A percentile compares a stretch with the other conserved stretches of the same genome.
These are phyloP conservation scores for Phialocephala sp. DNA, from an alignment of 2,329 filamentous ascomycete genomes.

Conservation along the genomic window DNA sequence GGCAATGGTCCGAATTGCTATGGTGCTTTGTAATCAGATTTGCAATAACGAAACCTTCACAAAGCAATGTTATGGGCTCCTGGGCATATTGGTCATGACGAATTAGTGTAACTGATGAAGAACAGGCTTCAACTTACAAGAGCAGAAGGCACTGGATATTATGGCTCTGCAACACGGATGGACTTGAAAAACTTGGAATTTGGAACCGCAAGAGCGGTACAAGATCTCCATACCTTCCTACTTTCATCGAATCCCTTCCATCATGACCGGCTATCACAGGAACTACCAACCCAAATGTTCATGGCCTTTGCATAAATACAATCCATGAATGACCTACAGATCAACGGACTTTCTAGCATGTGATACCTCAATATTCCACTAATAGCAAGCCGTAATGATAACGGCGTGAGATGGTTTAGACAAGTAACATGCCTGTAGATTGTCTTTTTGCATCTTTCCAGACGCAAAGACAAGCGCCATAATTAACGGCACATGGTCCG, in stretches of 20 bases:
- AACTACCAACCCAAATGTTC: not conserved
- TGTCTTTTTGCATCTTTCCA: not conserved
- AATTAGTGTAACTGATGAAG: not conserved
- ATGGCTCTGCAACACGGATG: not conserved
- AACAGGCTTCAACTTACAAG: not conserved
- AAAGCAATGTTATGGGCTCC: constrained; percentile 35
- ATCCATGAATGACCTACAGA: too few relatives aligned
- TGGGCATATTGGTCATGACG: not conserved
- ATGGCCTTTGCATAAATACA: too few relatives aligned
- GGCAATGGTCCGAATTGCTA: constrained; percentile 62
- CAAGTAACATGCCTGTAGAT: not conserved
- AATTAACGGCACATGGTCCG: constrained; percentile 2
- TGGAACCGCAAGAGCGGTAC: not conserved
- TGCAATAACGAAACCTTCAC: constrained; percentile 45
- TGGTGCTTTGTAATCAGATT: constrained; percentile 46
- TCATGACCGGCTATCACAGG: not conserved
- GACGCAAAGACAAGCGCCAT: not conserved
- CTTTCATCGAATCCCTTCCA: not conserved
- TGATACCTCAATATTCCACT: too few relatives aligned
- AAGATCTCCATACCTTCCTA: not conserved
- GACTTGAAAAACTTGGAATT: not conserved
- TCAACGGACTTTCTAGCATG: too few relatives aligned
- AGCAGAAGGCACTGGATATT: not conserved
- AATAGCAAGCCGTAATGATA: too few relatives aligned
- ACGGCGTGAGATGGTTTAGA: too few relatives aligned